These are phyloP conservation scores for Orbilia ellipsospora DNA, from an alignment of 2,329 filamentous ascomycete genomes.

Conservation along the genomic window DNA sequence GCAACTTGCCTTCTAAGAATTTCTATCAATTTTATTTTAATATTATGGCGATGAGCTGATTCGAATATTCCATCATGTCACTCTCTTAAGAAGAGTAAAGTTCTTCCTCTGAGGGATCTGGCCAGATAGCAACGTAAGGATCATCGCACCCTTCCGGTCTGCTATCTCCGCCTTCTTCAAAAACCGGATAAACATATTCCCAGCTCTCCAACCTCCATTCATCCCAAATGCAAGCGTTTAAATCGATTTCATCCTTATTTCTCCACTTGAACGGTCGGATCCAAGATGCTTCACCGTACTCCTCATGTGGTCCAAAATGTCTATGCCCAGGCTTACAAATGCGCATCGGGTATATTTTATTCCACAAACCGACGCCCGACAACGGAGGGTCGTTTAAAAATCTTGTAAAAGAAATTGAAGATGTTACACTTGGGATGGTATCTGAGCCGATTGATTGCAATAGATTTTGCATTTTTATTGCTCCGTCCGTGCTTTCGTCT, in stretches of 20 bases:
- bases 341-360: slow-evolving; percentile 4
- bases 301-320: neutral
- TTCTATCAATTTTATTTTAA: no score
- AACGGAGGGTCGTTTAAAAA: slow-evolving; percentile 4
- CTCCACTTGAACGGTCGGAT: slow-evolving; percentile 1
- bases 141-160: no score
- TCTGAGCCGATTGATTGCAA: neutral
- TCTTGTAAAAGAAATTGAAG: neutral
- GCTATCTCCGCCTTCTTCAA: neutral
- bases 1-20: no score
- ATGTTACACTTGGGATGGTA: no score
- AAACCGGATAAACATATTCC: slow-evolving; percentile 22
- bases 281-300: slow-evolving; percentile 5
- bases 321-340: neutral
- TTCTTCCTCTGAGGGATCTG: no score
- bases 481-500: neutral
- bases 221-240: slow-evolving; percentile 37
- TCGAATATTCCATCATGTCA: no score
- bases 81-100: no score
- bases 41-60: no score
- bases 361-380: neutral
- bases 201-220: slow-evolving; percentile 37
- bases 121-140: no score
- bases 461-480: neutral
- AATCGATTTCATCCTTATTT: slow-evolving; percentile 12